Conservation (phyloP, 2,329 filamentous ascomycete species). For the Alternaria triticina region DNA sequence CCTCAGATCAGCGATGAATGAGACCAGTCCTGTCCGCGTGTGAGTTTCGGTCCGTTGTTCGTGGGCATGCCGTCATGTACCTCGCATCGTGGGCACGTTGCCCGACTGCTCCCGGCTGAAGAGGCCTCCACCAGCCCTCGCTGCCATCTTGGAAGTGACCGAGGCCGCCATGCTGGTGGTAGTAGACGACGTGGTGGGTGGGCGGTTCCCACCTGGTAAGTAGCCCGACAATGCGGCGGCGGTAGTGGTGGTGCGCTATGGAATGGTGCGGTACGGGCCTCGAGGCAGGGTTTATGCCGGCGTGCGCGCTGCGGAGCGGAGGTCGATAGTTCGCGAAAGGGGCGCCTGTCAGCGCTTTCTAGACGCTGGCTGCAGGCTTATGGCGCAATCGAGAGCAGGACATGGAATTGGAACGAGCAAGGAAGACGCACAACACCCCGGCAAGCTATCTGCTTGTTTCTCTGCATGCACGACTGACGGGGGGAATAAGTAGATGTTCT, state of each 20-base stretch:
- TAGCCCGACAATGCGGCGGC: conserved; percentile 38
- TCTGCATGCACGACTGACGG: conserved; percentile 26
- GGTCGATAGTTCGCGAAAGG: conserved; percentile 28
- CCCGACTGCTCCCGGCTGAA: conserved; percentile 52
- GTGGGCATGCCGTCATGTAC: conserved; percentile 20
- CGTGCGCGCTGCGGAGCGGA: conserved; percentile 27
- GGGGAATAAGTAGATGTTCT: conserved; percentile 30
- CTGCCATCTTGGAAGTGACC: conserved; percentile 45
- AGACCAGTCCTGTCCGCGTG: conserved; percentile 73
- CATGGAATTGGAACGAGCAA: conserved; percentile 10
- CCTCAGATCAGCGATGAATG: conserved; percentile 95
- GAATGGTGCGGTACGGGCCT: conserved; percentile 9
- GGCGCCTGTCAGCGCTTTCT: conserved; percentile 18
- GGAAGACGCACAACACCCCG: conserved; percentile 26
- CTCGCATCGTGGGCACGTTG: conserved; percentile 52
- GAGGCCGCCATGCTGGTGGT: conserved; percentile 32
- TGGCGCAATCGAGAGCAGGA: conserved; percentile 6
- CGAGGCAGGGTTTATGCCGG: conserved; percentile 35
- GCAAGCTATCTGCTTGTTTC: conserved; percentile 32
- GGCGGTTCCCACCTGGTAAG: conserved; percentile 40
- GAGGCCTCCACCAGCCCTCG: conserved; percentile 46
- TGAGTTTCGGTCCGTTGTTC: conserved; percentile 15
- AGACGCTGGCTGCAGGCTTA: conserved; percentile 25
- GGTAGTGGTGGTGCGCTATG: conserved; percentile 9
- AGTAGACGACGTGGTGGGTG: conserved; percentile 27